A percentile compares a stretch with the other conserved stretches of the same genome.
phyloP scores from a whole-genome alignment of 805 yeast genomes.

The Metschnikowia koreensis region DNA sequence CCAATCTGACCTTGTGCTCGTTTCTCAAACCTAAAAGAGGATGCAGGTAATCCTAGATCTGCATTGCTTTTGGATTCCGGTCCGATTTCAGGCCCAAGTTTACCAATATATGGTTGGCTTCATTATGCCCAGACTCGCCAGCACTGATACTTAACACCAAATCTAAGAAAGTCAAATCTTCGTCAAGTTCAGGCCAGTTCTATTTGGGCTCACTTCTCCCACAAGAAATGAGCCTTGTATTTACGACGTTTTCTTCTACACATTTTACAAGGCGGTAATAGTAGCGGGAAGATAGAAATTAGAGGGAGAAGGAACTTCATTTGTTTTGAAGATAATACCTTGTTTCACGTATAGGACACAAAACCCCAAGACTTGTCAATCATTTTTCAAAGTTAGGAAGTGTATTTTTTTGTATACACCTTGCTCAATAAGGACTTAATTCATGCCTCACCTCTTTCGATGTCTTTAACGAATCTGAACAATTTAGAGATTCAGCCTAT shows the following conservation, averaged over 20 bases:
- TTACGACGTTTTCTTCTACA: constrained; percentile 73
- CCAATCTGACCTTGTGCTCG: constrained; percentile 34
- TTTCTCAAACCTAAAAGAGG: constrained; percentile 36
- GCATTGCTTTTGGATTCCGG: constrained; percentile 63
- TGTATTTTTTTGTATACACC: constrained; percentile 79
- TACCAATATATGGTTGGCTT: constrained; percentile 75
- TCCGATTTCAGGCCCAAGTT: constrained; percentile 53
- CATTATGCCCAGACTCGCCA: constrained; percentile 77
- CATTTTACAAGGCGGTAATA: constrained; percentile 79
- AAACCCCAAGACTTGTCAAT: constrained; percentile 60
- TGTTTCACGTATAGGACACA: constrained; percentile 59
- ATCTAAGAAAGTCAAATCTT: constrained; percentile 54
- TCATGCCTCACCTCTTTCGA: constrained; percentile 71
- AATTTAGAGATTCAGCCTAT: constrained; percentile 71
- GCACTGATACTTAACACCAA: constrained; percentile 64
- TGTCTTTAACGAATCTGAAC: constrained; percentile 59
- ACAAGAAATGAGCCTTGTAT: constrained; percentile 60
- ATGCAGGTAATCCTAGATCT: constrained; percentile 40
- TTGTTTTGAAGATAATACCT: constrained; percentile 67
- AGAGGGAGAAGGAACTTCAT: constrained; percentile 52
- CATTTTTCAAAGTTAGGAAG: constrained; percentile 66
- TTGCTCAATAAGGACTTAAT: constrained; percentile 71
- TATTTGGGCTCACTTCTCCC: constrained; percentile 53
- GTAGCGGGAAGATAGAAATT: constrained; percentile 56
- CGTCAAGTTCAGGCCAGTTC: constrained; percentile 63